Evolutionary conservation across 345 rosid species (phyloP), one percentile per base, ranked within the genome.

Genomic region (Noccaea caerulescens): DNA sequence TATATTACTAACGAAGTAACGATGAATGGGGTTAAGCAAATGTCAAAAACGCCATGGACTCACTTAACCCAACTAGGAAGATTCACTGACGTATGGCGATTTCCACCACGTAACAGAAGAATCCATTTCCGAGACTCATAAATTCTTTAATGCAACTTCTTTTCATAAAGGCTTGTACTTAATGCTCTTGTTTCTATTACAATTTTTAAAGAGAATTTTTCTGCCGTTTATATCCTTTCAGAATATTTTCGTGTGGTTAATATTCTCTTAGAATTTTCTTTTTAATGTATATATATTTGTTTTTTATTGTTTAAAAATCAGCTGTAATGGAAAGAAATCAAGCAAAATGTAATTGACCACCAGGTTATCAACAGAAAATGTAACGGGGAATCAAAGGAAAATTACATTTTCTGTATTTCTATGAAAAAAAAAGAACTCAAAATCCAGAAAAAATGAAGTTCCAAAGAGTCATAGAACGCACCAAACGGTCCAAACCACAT

Each of bases 121-220:
- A 66, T 66, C 38, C n/a, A 50, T 50, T 73, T 52, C 59, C 66
- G 27, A 47, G 53, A 10, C 59, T 56, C 65, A 65, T 47, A 8
- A 57, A 73, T 57, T 25, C 66, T 9, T 18, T 50, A 56, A 56
- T 34, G 43, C n/a, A 13, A 56, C 50, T 34, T 72, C 77, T 9
- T 65, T 72, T 30, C 25, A 14, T 37, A n/a, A 46, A 46, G 6
- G 34, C 20, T 27, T 55, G 6, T 39, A 49, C 0, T 37, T 72
- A 65, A 58, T 57, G 66, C 45, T 39, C 13, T 44, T 34, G 46
- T 33, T 58, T 43, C 61, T 67, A 41, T 58, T 50, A 32, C 34
- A 51, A 8, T 39, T 16, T 2, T 10, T 13, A 25, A 10, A 16
- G 16, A 14, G 50, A 43, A 39, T 33, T 6, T 57, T 5, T 58